Percentiles rank a stretch among this genome's conserved stretches.
These are phyloP conservation scores for Macrotyloma uniflorum DNA, from an alignment of 306 rosid genomes.

Conservation along the genomic window DNA sequence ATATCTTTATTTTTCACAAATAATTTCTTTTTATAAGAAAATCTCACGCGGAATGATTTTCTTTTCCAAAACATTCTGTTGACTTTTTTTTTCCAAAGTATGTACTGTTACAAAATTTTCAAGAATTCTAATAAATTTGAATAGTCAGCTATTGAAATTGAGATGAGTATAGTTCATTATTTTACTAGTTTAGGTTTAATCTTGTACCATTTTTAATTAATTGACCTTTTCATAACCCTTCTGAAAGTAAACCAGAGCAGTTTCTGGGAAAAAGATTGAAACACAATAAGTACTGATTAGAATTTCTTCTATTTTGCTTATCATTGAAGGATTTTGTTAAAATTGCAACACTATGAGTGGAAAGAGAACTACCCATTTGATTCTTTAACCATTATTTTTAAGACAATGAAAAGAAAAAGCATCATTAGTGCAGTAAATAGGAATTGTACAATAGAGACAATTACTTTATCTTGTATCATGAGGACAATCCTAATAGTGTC, in stretches of 20 bases:
- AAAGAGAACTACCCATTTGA: background rate
- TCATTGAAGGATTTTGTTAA: background rate
- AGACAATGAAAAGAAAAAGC: background rate
- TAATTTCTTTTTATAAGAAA: no score
- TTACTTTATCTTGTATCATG: background rate
- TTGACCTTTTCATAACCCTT: background rate
- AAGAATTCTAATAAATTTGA: background rate
- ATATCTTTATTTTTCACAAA: no score
- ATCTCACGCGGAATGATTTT: background rate
- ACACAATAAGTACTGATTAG: background rate
- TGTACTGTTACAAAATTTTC: no score
- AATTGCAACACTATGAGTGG: background rate
- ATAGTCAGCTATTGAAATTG: background rate
- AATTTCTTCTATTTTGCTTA: background rate
- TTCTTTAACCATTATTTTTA: background rate
- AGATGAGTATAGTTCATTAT: background rate
- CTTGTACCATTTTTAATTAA: background rate
- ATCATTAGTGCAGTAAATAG: background rate
- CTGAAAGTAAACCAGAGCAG: background rate
- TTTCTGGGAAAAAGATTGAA: background rate
- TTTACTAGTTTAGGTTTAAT: background rate
- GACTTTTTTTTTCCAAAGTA: background rate
- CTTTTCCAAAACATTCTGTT: background rate
- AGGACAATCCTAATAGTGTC: background rate
- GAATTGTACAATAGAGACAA: background rate